Conservation (phyloP, 345 rosid species). For the Salix exigua region DNA sequence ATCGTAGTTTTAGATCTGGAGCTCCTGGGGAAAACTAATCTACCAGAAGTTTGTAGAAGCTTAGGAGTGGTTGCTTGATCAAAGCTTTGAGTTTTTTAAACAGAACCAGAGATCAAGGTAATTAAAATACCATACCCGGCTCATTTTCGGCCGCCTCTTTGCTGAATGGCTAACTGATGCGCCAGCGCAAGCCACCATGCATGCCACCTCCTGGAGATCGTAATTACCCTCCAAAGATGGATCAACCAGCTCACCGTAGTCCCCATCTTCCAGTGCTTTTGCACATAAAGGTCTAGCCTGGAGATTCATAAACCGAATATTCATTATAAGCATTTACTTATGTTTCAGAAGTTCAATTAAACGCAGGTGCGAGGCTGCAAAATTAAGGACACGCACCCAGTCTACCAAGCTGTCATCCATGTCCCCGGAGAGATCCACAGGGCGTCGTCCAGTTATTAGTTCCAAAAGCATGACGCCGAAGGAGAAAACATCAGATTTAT, state of each 20-base stretch:
- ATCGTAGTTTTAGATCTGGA: background rate
- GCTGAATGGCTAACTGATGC: conserved; percentile 70
- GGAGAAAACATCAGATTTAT: conserved; percentile 90
- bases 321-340: background rate
- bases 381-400: conserved; percentile 49
- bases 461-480: conserved; percentile 84
- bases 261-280: conserved; percentile 48
- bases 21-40: background rate
- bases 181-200: conserved; percentile 74
- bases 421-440: conserved; percentile 44
- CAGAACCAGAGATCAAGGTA: background rate
- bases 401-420: conserved; percentile 90
- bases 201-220: conserved; percentile 55
- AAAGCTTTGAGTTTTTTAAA: background rate
- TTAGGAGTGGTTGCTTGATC: background rate
- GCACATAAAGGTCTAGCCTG: conserved; percentile 74
- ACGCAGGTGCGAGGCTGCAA: background rate
- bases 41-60: background rate
- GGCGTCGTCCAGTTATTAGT: conserved; percentile 72
- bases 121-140: conserved; percentile 48
- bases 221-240: conserved; percentile 53
- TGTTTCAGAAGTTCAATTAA: background rate
- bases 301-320: conserved; percentile 6
- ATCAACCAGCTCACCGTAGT: conserved; percentile 56
- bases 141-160: conserved; percentile 73